These are phyloP conservation scores for Carallia pectinifolia DNA, from an alignment of 345 rosid genomes.

Conservation along the genomic window DNA sequence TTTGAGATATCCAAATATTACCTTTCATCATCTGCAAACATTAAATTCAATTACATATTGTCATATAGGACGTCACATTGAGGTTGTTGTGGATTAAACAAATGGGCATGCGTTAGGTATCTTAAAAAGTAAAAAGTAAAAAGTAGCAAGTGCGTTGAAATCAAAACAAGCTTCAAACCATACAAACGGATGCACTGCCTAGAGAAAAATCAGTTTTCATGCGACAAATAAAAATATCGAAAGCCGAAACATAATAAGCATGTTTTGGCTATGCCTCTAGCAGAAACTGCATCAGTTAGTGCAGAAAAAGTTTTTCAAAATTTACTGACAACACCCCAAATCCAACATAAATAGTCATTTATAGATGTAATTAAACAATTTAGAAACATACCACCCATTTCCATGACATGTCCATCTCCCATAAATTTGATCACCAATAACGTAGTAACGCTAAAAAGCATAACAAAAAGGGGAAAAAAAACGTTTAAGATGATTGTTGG, in stretches of 20 bases:
- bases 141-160: not conserved
- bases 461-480: not conserved
- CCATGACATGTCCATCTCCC: not conserved
- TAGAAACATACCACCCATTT: constrained; percentile 3
- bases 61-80: too few relatives aligned
- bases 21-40: constrained; percentile 93
- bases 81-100: too few relatives aligned
- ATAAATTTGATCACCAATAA: not conserved
- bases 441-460: constrained; percentile 1
- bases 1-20: constrained; percentile 68
- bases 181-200: not conserved
- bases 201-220: not conserved
- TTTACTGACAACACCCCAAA: not conserved
- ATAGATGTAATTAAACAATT: not conserved
- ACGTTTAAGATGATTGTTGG: not conserved
- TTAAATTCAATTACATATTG: constrained; percentile 1
- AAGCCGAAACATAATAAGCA: too few relatives aligned
- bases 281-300: too few relatives aligned
- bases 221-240: too few relatives aligned
- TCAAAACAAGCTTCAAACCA: not conserved
- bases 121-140: not conserved
- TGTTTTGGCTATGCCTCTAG: too few relatives aligned
- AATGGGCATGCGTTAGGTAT: not conserved
- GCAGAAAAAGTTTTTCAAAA: not conserved
- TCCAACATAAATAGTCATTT: not conserved